Evolutionary conservation across 768 basidiomycete genomes (phyloP), one percentile per base, ranked within the genome.

Genomic region (Paxillus ammoniavirescens): DNA sequence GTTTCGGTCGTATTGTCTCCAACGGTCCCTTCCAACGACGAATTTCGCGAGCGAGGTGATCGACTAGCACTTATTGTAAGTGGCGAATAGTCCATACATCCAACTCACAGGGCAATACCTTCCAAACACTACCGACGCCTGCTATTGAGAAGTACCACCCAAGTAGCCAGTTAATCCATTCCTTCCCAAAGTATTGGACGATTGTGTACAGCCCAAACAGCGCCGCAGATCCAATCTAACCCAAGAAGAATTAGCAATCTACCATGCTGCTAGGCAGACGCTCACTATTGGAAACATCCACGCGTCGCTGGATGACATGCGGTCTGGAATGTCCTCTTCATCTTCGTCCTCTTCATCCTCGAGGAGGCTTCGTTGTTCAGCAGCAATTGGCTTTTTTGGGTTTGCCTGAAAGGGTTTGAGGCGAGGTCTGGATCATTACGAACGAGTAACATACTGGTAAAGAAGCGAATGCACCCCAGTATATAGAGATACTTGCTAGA

Each of bases 151-250:
- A 89, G 61, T 89, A 92, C 82, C 81, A 84, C 5, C 80, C 86
- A 21, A 96, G 73, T 5, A 93, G 59, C 78, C 80, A 81, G 70
- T 95, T 95, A 52, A 96, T 82, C 86, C 90, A 91, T 53, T 84
- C 83, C 60, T 80, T 82, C 31, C 91, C 91, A 49, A 89, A 71
- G 66, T 86, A 92, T 62, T 83, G 87, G 52, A 96, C 77, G 26
- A 89, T 68, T 50, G 80, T 56, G 62, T 88, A 94, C 56, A 93
- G 66, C 5, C 84, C 81, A 58, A 90, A 73, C 30, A 96, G 74
- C 31, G 78, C 79, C 6, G 75, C 75, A 1, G 90, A 91, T 5
- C 89, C 92, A 54, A 87, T 71, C 87, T 90, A 46, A 8, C 6
- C 10, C 40, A 12, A n/a, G 10, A 13, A 18, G 21, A 9, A 14